These are phyloP conservation scores for Glomus cerebriforme DNA, from an alignment of 192 early-diverging fungal species.

Conservation along the genomic window DNA sequence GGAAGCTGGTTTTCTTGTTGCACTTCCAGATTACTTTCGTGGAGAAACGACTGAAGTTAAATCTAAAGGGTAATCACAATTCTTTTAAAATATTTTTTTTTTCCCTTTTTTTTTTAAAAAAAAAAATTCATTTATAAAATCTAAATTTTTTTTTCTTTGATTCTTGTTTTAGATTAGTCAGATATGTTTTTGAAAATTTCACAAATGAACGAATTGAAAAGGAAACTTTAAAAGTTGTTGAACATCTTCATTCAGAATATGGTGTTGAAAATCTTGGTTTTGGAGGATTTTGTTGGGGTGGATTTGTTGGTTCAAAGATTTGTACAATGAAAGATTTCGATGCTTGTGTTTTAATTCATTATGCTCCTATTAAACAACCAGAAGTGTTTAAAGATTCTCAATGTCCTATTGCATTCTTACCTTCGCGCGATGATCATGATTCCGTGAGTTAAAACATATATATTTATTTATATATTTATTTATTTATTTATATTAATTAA, in stretches of 20 bases:
- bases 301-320: neutral
- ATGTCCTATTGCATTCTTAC: slow-evolving; percentile 4
- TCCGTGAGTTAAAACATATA: neutral
- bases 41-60: too few relatives aligned
- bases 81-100: too few relatives aligned
- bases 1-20: too few relatives aligned
- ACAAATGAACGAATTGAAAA: neutral
- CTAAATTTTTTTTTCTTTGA: too few relatives aligned
- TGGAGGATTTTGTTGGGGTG: neutral
- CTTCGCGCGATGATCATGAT: neutral
- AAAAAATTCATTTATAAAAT: too few relatives aligned
- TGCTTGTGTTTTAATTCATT: neutral
- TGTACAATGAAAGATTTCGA: neutral
- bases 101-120: too few relatives aligned
- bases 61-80: too few relatives aligned
- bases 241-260: neutral
- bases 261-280: neutral
- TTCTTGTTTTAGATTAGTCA: too few relatives aligned
- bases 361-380: neutral
- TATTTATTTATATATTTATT: neutral
- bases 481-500: neutral
- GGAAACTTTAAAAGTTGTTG: neutral
- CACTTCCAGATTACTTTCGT: too few relatives aligned
- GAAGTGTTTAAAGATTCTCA: neutral
- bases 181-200: neutral